A percentile compares a stretch with the other conserved stretches of the same genome.
Conservation (phyloP, 768 basidiomycete species). For the Butyriboletus loyo region DNA sequence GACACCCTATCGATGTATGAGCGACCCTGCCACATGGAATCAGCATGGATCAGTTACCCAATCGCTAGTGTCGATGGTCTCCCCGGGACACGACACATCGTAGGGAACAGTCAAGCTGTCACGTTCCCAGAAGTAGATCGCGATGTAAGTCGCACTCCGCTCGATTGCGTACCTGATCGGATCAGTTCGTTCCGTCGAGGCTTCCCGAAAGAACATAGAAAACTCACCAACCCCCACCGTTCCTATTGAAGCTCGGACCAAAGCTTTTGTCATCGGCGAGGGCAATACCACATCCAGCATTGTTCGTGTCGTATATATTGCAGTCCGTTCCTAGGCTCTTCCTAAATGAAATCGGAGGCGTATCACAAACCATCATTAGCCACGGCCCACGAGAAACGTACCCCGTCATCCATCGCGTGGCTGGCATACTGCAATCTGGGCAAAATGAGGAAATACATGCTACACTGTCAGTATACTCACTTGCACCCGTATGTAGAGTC, state of each 20-base stretch:
- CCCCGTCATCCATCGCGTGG: conserved; percentile 28
- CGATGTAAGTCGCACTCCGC: conserved; percentile 29
- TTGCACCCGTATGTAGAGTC: conserved; percentile 23
- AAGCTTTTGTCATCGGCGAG: conserved; percentile 23
- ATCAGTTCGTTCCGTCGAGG: background rate
- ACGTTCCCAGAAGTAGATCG: conserved; percentile 39
- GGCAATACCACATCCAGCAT: conserved; percentile 31
- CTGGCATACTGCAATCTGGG: conserved; percentile 29
- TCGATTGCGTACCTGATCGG: conserved; percentile 33
- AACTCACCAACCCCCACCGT: conserved; percentile 32
- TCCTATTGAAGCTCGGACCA: conserved; percentile 32
- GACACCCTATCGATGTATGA: conserved; percentile 40
- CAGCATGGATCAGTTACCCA: conserved; percentile 14
- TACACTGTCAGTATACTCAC: conserved; percentile 1
- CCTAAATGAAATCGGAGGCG: conserved; percentile 2
- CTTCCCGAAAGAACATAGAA: background rate
- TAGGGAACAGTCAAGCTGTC: conserved; percentile 29
- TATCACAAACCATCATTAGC: background rate
- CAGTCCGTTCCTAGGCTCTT: conserved; percentile 21
- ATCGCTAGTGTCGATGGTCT: conserved; percentile 9
- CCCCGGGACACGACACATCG: conserved; percentile 26
- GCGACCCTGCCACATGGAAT: background rate
- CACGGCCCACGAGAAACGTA: conserved; percentile 6
- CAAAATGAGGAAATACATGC: background rate
- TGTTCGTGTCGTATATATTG: conserved; percentile 19